phyloP scores from a whole-genome alignment of 805 yeast species.

The Saccharomycopsis sp. region DNA sequence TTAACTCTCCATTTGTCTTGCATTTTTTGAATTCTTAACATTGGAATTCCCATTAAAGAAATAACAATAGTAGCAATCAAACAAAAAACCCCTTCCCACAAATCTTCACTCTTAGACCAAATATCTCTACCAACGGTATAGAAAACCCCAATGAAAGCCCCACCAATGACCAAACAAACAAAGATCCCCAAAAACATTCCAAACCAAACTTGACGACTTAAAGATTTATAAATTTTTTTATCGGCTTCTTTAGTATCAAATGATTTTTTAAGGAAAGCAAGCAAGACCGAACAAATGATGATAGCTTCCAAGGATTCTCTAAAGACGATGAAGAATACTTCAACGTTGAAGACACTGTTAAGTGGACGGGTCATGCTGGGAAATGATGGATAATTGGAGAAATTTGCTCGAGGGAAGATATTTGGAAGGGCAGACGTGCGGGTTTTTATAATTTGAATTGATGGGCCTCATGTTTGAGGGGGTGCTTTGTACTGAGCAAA shows the following conservation, averaged over 20 bases:
- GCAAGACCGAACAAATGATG: constrained; percentile 78
- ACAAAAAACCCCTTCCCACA: constrained; percentile 96
- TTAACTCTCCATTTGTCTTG: constrained; percentile 95
- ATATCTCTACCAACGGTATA: constrained; percentile 72
- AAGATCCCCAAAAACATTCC: constrained; percentile 70
- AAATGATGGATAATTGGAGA: too few relatives aligned
- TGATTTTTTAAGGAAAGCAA: constrained; percentile 87
- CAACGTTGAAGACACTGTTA: constrained; percentile 17
- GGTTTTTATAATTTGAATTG: too few relatives aligned
- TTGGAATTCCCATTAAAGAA: constrained; percentile 90
- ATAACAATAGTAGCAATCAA: constrained; percentile 84
- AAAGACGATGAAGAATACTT: constrained; percentile 80
- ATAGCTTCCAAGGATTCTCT: constrained; percentile 94
- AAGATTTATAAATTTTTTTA: constrained; percentile 42
- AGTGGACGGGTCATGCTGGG: too few relatives aligned
- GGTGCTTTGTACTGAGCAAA: too few relatives aligned
- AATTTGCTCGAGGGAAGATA: too few relatives aligned
- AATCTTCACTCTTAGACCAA: constrained; percentile 79
- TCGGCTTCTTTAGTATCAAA: constrained; percentile 40
- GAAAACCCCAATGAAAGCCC: constrained; percentile 91
- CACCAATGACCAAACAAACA: constrained; percentile 76
- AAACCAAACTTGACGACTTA: constrained; percentile 76
- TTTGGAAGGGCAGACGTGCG: too few relatives aligned
- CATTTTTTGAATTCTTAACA: constrained; percentile 94
- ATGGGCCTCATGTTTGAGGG: too few relatives aligned